These are phyloP conservation scores for Asterella californica DNA, from an alignment of 225 moss, liverwort and hornwort species.

Conservation along the genomic window DNA sequence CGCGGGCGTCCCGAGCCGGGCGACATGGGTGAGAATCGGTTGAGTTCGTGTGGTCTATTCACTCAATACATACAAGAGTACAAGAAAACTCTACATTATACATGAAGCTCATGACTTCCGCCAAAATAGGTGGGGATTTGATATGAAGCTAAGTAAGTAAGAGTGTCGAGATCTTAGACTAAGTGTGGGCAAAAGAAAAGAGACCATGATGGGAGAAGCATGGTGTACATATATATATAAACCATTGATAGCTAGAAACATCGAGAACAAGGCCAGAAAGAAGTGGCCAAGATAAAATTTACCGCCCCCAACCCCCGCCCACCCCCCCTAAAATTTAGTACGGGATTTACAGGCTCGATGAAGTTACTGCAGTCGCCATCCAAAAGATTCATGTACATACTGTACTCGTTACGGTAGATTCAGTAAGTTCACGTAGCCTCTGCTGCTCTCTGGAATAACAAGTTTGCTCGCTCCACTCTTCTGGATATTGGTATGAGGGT, in stretches of 20 bases:
- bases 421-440: background rate
- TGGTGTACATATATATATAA: slow-evolving; percentile 5
- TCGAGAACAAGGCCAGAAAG: background rate
- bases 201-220: background rate
- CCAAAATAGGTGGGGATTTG: background rate
- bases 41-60: background rate
- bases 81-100: no score
- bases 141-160: no score
- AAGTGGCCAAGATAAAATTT: background rate
- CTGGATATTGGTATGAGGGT: no score
- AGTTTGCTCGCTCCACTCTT: no score
- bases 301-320: background rate
- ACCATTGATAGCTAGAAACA: background rate
- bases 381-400: no score
- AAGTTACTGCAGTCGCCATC: background rate
- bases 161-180: background rate
- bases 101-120: background rate
- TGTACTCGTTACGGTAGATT: no score
- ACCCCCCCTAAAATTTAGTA: background rate
- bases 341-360: background rate
- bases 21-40: slow-evolving; percentile 53
- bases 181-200: background rate
- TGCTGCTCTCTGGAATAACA: background rate
- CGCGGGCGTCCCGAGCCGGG: slow-evolving; percentile 55
- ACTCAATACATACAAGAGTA: background rate